A percentile compares a stretch with the other conserved stretches of the same genome.
phyloP scores from a whole-genome alignment of 768 basidiomycete genomes.

The Jaapia argillacea region DNA sequence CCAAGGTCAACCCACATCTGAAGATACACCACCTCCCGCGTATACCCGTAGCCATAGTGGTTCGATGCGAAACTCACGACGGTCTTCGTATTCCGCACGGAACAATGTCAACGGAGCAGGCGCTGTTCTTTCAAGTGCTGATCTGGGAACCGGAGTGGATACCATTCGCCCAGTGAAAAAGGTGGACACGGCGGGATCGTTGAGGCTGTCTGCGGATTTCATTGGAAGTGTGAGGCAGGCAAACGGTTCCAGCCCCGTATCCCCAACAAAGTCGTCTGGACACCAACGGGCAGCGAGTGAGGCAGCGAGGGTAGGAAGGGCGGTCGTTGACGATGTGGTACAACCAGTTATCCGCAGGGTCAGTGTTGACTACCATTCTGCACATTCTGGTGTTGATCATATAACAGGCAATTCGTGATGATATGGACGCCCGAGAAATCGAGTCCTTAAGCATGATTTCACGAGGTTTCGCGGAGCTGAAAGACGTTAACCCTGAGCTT shows the following conservation, averaged over 20 bases:
- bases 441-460: conserved; percentile 86
- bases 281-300: conserved; percentile 48
- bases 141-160: conserved; percentile 79
- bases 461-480: conserved; percentile 82
- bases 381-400: not conserved
- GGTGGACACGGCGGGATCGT: conserved; percentile 70
- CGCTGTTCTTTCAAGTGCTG: conserved; percentile 69
- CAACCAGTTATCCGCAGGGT: conserved; percentile 73
- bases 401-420: conserved; percentile 58
- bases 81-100: conserved; percentile 75
- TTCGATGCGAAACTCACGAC: conserved; percentile 49
- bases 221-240: conserved; percentile 58
- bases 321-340: conserved; percentile 77
- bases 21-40: conserved; percentile 46
- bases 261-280: conserved; percentile 10
- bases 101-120: conserved; percentile 52
- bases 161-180: conserved; percentile 94
- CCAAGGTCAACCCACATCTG: conserved; percentile 7
- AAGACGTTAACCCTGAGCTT: conserved; percentile 72
- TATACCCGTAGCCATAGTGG: conserved; percentile 44
- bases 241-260: conserved; percentile 28
- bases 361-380: conserved; percentile 15
- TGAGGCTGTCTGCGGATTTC: conserved; percentile 70
- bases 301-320: conserved; percentile 48
- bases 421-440: conserved; percentile 82